These are phyloP conservation scores for Saccharomycopsis crataegensis DNA, from an alignment of 1,139 yeast species.

Conservation along the genomic window DNA sequence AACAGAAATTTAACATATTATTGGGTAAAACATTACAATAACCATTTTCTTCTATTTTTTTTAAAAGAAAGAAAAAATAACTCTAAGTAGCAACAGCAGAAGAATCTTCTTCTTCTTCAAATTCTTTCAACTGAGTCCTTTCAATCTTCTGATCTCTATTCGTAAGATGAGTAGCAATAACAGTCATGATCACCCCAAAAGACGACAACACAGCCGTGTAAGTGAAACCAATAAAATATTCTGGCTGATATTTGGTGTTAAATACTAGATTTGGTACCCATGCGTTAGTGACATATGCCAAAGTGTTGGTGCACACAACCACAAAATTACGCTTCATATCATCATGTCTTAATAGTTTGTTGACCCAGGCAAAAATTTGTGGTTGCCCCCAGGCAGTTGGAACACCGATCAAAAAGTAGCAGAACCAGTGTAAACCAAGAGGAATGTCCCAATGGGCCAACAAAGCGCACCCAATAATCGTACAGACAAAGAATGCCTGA, in stretches of 20 bases:
- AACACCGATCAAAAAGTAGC: conserved; percentile 40
- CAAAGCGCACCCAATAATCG: conserved; percentile 36
- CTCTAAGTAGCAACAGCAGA: neutral
- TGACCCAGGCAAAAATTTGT: conserved; percentile 50
- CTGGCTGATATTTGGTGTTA: conserved; percentile 44
- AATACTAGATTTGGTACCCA: conserved; percentile 38
- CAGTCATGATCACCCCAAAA: conserved; percentile 29
- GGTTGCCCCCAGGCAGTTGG: conserved; percentile 42
- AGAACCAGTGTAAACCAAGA: conserved; percentile 40
- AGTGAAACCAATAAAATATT: conserved; percentile 41
- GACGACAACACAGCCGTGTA: conserved; percentile 40
- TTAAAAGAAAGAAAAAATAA: no score
- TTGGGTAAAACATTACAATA: no score
- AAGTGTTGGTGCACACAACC: conserved; percentile 42
- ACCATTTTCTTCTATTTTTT: no score
- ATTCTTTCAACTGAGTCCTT: neutral
- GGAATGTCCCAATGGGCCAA: conserved; percentile 43
- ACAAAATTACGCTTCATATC: conserved; percentile 45
- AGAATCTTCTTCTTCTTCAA: neutral
- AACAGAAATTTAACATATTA: no score
- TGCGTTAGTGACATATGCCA: conserved; percentile 47
- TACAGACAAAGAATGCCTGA: conserved; percentile 31
- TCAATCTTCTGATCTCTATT: conserved; percentile 29
- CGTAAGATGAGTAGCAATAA: conserved; percentile 29
- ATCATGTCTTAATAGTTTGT: conserved; percentile 37